phyloP scores from a whole-genome alignment of 2,329 filamentous ascomycete species.

The Colletotrichum agaves region DNA sequence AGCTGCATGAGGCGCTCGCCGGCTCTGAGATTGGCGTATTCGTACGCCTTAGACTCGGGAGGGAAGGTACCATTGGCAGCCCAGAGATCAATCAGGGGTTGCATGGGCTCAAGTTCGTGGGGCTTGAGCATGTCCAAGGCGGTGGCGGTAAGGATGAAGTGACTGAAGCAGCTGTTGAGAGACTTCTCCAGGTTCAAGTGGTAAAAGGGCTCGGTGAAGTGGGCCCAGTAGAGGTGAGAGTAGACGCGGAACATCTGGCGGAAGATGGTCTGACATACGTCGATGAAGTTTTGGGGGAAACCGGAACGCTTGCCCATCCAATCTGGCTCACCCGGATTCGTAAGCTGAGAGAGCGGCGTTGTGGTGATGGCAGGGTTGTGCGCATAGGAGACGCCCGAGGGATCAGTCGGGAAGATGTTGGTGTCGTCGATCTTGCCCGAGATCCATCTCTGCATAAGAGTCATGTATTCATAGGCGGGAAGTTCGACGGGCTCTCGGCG shows the following conservation, averaged over 20 bases:
- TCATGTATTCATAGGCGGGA: constrained; percentile 92
- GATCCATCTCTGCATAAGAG: constrained; percentile 96
- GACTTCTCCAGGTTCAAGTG: constrained; percentile 84
- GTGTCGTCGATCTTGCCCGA: constrained; percentile 93
- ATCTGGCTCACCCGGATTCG: constrained; percentile 69
- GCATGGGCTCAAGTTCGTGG: constrained; percentile 94
- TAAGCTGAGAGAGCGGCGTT: constrained; percentile 70
- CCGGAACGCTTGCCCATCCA: constrained; percentile 94
- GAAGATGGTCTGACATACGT: constrained; percentile 93
- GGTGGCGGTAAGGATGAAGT: constrained; percentile 84
- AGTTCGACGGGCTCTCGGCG: constrained; percentile 90
- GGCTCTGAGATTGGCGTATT: constrained; percentile 70
- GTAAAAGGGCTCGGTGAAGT: constrained; percentile 87
- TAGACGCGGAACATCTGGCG: constrained; percentile 99
- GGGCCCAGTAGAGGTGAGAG: constrained; percentile 96
- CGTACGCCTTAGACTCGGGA: constrained; percentile 75
- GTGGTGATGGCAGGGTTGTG: constrained; percentile 69
- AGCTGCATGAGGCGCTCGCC: constrained; percentile 69
- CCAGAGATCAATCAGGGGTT: constrained; percentile 92
- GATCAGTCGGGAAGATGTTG: constrained; percentile 89
- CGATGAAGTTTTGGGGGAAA: constrained; percentile 89
- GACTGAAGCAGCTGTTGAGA: constrained; percentile 87
- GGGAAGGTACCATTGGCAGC: constrained; percentile 89
- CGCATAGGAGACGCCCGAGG: constrained; percentile 74
- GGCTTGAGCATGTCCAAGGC: constrained; percentile 86